A percentile compares a stretch with the other conserved stretches of the same genome.
phyloP scores from a whole-genome alignment of 2,329 filamentous ascomycete genomes.

The Myriosclerotinia scirpicola region DNA sequence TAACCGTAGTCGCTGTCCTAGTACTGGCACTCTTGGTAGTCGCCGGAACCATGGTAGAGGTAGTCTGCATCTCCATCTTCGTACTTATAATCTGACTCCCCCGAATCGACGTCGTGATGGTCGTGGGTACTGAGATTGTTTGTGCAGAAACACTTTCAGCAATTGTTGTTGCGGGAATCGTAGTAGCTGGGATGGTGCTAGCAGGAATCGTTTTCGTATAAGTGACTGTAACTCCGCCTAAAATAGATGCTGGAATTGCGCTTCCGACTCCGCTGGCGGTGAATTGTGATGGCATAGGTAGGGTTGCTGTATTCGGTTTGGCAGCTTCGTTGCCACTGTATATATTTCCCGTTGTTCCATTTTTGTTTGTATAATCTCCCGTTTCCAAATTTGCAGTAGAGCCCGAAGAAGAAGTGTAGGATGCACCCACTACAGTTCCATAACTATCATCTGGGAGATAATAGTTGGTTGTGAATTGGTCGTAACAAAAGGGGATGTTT shows the following conservation, averaged over 20 bases:
- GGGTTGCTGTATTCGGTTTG: conserved; percentile 47
- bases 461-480: conserved; percentile 53
- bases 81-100: not conserved
- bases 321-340: conserved; percentile 43
- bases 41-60: conserved; percentile 29
- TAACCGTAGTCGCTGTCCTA: conserved; percentile 18
- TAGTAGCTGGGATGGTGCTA: conserved; percentile 31
- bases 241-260: conserved; percentile 47
- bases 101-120: not conserved
- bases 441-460: conserved; percentile 49
- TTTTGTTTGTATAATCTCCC: conserved; percentile 45
- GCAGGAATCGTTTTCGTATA: conserved; percentile 32
- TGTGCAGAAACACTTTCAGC: not conserved
- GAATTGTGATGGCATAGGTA: conserved; percentile 48
- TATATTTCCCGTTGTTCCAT: conserved; percentile 47
- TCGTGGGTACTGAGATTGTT: conserved; percentile 1
- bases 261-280: conserved; percentile 48
- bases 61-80: not conserved
- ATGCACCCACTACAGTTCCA: conserved; percentile 47
- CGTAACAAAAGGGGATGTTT: conserved; percentile 51
- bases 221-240: conserved; percentile 44
- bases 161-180: conserved; percentile 22
- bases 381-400: conserved; percentile 47
- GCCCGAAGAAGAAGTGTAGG: conserved; percentile 44
- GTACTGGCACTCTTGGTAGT: conserved; percentile 24